Evolutionary conservation across 495 filamentous ascomycete species (phyloP), one percentile per base, ranked within the genome.

Genomic region (Penicillium lagena): DNA sequence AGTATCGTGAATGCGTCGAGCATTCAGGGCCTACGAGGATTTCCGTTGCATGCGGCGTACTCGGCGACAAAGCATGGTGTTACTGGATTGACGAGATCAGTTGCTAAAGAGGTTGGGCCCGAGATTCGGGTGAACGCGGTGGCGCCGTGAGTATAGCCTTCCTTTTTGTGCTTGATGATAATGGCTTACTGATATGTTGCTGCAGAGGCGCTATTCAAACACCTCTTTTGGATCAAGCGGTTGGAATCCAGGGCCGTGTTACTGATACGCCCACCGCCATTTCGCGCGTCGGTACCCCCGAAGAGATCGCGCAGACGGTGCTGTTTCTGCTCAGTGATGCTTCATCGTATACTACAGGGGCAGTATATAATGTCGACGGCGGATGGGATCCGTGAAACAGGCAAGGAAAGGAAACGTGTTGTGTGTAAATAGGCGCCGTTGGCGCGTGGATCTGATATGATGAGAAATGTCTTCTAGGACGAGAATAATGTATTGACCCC

Each of bases 1-100:
- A 78, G 73, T 46, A 80, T 85, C 53, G 80, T 85, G n/a, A 81
- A 78, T 60, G 76, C 76, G 13, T 61, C 71, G 10, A 77, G 73
- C 43, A 68, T 77, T 29, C 70, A 75, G 14, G 81, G 80, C 0
- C 22, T 82, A 11, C 59, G 58, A 41, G 81, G 80, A 46, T 60
- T 59, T 50, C 38, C 68, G 9, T 64, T 67, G 17, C 60, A 67
- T 56, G 68, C 65, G 7, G 71, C 76, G 22, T 84, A 85, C 59
- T 66, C 67, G 39, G 68, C 77, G 9, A 76, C 68, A 22, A 83
- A 83, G 60, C 71, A 78, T 55, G 80, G 71, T 10, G 71, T 86
- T 33, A 60, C 81, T 35, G 82, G 79, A 12, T 55, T 86, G 51
- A 81, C 78, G 9, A 73, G 61, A 48, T 63, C 66, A 9, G 78